Evolutionary conservation across 2,329 filamentous ascomycete genomes (phyloP), one percentile per base, ranked within the genome.

Genomic region (Claviceps fusiformis): DNA sequence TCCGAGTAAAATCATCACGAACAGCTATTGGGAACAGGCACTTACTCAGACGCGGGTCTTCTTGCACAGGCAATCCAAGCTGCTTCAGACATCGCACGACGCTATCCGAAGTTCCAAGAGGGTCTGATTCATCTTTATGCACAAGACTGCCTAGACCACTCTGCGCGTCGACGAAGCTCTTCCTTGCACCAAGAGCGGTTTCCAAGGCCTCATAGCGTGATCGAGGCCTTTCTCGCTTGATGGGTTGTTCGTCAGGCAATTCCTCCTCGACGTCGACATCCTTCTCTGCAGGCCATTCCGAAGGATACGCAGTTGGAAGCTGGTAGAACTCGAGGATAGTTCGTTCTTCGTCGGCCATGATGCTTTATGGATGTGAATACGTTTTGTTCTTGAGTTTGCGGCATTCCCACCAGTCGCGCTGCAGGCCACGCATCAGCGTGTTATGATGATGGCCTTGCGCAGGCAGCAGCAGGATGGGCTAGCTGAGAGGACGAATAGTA

Each of bases 61-160:
- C 89, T 65, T 96, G 89, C 15, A 96, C 78, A 0, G 86, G 83
- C 46, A 96, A 69, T 2, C 90, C 90, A 59, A 86, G 75, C 60
- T 85, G 80, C 65, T 86, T 85, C 63, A 98, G 72, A 43, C 89
- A 82, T 62, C 85, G 79, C 54, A 96, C 83, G 8, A 98, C 91
- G 65, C 89, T 96, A 55, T 92, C 86, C 1, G 86, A 84, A 53
- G 83, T 83, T n/a, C 93, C 93, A 54, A 98, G 71, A 5, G 93
- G 90, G 71, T 98, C 93, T 2, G 89, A 81, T 69, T 98, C 95
- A 67, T 98, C 93, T 66, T 87, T 87, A 65, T 93, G 88, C 35
- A 95, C 87, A 58, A 92, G 71, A 62, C 84, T 93, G 60, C 87
- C 86, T 49, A 85, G 76, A 64, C 79, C 83, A 8, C 50, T 48